Conservation (phyloP, 2,329 filamentous ascomycete genomes). For the Lachnum nothofagi region DNA sequence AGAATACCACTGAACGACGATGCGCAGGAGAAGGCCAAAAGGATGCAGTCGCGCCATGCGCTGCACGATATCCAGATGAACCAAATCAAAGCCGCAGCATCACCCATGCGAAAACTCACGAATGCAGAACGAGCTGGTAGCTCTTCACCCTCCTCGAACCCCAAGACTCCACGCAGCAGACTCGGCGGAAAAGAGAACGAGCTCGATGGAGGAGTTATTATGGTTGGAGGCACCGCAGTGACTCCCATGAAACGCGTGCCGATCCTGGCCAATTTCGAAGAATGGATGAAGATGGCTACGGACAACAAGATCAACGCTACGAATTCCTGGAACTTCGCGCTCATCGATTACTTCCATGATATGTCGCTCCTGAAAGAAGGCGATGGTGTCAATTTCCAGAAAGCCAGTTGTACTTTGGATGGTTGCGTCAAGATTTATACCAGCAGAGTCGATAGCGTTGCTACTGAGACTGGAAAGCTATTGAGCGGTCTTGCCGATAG, state of each 20-base stretch:
- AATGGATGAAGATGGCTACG: conserved; percentile 99
- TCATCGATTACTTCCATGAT: conserved; percentile 99
- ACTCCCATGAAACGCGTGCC: conserved; percentile 96
- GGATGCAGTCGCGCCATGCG: conserved; percentile 80
- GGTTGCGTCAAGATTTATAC: conserved; percentile 99
- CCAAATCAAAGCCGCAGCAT: conserved; percentile 77
- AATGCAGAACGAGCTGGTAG: conserved; percentile 55
- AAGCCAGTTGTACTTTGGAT: conserved; percentile 93
- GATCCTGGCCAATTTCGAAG: conserved; percentile 94
- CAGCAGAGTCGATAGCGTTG: conserved; percentile 94
- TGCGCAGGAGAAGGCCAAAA: conserved; percentile 81
- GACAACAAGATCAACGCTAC: conserved; percentile 98
- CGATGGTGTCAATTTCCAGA: conserved; percentile 96
- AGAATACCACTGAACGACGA: conserved; percentile 97
- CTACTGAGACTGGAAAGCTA: conserved; percentile 92
- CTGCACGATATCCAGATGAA: conserved; percentile 88
- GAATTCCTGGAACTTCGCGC: conserved; percentile 99
- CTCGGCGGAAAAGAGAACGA: conserved; percentile 41
- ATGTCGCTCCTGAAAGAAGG: conserved; percentile 97
- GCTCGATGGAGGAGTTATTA: conserved; percentile 53
- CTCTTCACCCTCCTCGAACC: conserved; percentile 51
- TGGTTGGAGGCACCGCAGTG: conserved; percentile 69
- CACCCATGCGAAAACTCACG: conserved; percentile 62
- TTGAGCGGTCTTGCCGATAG: conserved; percentile 89
- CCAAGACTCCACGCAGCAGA: conserved; percentile 46